Percentiles rank a stretch among this genome's conserved stretches.
These are phyloP conservation scores for Myxozyma melibiosi DNA, from an alignment of 805 yeast genomes.

Conservation along the genomic window DNA sequence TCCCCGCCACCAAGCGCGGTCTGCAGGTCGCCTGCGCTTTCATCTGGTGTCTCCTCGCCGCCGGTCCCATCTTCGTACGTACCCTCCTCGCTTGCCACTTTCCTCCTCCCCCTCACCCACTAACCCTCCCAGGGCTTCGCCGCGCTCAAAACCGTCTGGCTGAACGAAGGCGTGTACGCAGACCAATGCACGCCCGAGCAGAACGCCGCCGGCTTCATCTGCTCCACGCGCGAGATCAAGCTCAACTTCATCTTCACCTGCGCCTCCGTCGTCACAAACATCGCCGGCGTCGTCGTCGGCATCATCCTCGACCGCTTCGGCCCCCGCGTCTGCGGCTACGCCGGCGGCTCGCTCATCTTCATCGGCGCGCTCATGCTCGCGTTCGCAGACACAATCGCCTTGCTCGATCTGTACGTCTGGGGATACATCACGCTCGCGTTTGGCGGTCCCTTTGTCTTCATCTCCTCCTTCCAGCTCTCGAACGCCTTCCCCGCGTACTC, in stretches of 20 bases:
- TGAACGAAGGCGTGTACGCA: conserved; percentile 74
- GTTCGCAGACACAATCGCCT: conserved; percentile 42
- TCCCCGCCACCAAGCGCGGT: conserved; percentile 39
- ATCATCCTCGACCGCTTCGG: conserved; percentile 75
- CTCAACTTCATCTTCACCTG: conserved; percentile 80
- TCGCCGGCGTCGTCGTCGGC: conserved; percentile 82
- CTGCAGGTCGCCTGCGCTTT: conserved; percentile 73
- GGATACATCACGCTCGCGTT: conserved; percentile 80
- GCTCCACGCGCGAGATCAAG: conserved; percentile 79
- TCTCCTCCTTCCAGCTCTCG: conserved; percentile 86
- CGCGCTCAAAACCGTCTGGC: conserved; percentile 82
- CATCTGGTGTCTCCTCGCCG: conserved; percentile 84
- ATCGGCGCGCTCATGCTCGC: conserved; percentile 57
- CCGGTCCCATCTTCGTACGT: conserved; percentile 81
- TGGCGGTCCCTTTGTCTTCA: conserved; percentile 93
- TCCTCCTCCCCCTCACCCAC: neutral
- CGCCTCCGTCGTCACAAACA: conserved; percentile 85
- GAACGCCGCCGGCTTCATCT: conserved; percentile 41
- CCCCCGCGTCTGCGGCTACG: conserved; percentile 73
- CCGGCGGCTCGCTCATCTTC: conserved; percentile 65
- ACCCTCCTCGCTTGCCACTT: neutral
- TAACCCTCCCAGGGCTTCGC: conserved; percentile 61
- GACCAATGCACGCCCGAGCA: conserved; percentile 55
- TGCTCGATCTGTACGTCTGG: conserved; percentile 63
- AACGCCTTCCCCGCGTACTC: conserved; percentile 82